Conservation (phyloP, 192 early-diverging fungal species). For the Chytriomyces sp. region DNA sequence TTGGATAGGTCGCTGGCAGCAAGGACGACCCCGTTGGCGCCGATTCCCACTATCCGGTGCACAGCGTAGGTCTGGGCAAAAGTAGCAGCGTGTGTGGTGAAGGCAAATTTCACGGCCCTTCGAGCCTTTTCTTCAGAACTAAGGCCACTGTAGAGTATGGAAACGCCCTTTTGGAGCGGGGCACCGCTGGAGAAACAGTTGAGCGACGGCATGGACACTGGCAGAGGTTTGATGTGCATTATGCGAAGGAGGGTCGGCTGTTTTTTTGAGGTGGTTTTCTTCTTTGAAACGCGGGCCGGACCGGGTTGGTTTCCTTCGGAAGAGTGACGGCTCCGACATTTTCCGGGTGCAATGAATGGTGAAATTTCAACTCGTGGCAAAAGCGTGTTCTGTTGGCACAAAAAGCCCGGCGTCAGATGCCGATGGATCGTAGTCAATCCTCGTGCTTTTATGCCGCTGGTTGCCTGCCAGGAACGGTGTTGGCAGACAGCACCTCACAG, state of each 20-base stretch:
- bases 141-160: neutral
- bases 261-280: neutral
- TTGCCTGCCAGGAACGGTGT: no score
- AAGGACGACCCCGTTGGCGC: slow-evolving; percentile 38
- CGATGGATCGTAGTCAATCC: no score
- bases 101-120: slow-evolving; percentile 3
- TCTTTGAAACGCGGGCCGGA: neutral
- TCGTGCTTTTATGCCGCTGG: no score
- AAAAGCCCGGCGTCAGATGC: no score
- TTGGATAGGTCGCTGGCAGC: neutral
- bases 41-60: slow-evolving; percentile 26
- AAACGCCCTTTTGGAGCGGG: neutral
- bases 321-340: no score
- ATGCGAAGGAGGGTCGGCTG: neutral
- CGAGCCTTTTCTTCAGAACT: slow-evolving; percentile 23
- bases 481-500: no score
- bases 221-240: neutral
- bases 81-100: neutral
- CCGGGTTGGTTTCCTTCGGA: neutral
- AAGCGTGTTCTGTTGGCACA: no score
- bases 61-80: neutral
- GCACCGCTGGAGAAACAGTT: neutral
- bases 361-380: no score
- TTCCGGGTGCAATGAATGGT: no score
- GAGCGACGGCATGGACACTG: neutral